Base-by-base conservation (phyloP, 1,139 yeast species). In the Hyphopichia burtonii region DNA sequence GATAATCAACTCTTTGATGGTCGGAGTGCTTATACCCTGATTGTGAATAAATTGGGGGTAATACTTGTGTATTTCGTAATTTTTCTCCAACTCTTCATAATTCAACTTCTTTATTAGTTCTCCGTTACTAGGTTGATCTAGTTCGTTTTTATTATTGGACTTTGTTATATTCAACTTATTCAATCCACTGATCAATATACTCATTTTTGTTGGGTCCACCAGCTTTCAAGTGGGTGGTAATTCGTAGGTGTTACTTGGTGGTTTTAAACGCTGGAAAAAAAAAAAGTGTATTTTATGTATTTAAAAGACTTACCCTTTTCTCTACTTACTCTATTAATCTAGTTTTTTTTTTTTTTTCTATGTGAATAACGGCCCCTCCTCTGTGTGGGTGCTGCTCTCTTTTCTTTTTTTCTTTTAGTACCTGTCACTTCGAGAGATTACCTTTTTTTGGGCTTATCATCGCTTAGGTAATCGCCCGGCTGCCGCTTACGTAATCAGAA, bases 21-120 rank as follows among this genome's bases (percentile, higher is more conserved):
- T 56, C 3, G 78, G 77, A 2, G 78, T 72, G 17, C 65, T 53
- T 4, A 63, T 56, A 25, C 56, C 68, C 23, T 62, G 63, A 51
- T 73, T 72, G 46, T 71, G 78, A 44, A 73, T 63, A 50, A 55
- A 68, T 41, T 56, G 52, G 3, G 78, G 78, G 39, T 65, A 64
- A 51, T 72, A 72, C 47, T 71, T 72, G 49, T 59, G 63, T 40
- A 73, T 63, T 23, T 67, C 54, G 47, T 55, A 71, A 40, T 60
- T 56, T 11, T 48, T 41, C 47, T 72, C 77, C 39, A 73, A 56
- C 39, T 59, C 64, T 6, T 66, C 71, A 51, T 71, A 73, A 54
- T 73, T 58, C 28, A 69, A 53, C 25, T 47, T 34, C 39, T 56
- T 56, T 31, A 63, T 57, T 44, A 44, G 54, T 17, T 55, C 58